These are phyloP conservation scores for Microbotryum lychnidis-dioicae DNA, from an alignment of 1,284 basidiomycete species.

Conservation along the genomic window DNA sequence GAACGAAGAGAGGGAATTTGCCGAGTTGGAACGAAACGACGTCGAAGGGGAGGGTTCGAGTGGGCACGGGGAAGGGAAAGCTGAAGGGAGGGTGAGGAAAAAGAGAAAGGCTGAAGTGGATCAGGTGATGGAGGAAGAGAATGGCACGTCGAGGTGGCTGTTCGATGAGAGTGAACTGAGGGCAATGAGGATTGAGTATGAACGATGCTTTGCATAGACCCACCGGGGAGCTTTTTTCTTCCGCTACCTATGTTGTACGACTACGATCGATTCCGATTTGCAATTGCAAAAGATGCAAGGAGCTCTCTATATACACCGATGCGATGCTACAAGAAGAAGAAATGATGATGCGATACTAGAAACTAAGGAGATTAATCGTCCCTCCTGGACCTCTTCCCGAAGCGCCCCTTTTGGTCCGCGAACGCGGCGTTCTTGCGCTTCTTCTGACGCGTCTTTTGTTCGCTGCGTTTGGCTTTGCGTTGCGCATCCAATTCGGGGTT, in stretches of 20 bases:
- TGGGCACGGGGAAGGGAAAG: no score
- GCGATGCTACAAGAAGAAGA: not conserved
- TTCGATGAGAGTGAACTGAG: no score
- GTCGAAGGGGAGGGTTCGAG: not conserved
- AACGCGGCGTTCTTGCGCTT: conserved; percentile 57
- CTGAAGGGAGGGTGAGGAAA: no score
- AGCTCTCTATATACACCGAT: not conserved
- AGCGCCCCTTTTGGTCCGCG: conserved; percentile 30
- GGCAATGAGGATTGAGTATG: no score
- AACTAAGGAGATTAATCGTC: not conserved
- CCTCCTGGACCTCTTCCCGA: conserved; percentile 8
- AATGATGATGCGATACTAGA: not conserved
- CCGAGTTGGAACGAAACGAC: not conserved
- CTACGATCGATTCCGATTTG: not conserved
- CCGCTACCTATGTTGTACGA: not conserved
- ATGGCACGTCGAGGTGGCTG: no score
- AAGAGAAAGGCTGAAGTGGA: no score
- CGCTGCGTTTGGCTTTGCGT: conserved; percentile 52
- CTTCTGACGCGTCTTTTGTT: conserved; percentile 67
- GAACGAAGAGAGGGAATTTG: not conserved
- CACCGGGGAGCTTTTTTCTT: not conserved
- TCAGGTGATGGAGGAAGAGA: no score
- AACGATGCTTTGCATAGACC: no score
- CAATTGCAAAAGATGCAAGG: not conserved
- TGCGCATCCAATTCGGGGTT: conserved; percentile 70